phyloP scores from a whole-genome alignment of 768 basidiomycete genomes.

The Russula sp. region DNA sequence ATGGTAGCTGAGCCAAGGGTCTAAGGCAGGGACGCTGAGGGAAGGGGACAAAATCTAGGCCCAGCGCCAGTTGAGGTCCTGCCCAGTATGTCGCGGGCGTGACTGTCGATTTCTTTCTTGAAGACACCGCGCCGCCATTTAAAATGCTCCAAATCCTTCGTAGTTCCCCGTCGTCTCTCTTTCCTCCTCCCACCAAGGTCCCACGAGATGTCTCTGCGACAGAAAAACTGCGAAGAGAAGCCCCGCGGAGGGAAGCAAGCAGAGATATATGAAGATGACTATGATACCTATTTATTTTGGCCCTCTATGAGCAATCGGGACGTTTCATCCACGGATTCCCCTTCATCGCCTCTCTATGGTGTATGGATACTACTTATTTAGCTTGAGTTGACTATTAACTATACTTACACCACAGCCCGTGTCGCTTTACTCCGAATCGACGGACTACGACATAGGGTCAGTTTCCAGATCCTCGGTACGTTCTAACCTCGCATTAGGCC shows the following conservation, averaged over 20 bases:
- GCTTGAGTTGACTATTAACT: not conserved
- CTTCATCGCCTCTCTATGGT: conserved; percentile 4
- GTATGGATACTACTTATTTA: not conserved
- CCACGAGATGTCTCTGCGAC: not conserved
- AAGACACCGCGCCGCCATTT: conserved; percentile 14
- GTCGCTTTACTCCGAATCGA: conserved; percentile 2
- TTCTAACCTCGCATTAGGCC: not conserved
- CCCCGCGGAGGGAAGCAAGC: not conserved
- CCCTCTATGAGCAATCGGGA: not conserved
- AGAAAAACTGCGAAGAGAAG: not conserved
- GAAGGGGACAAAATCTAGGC: not conserved
- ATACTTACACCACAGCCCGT: not conserved
- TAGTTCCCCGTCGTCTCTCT: conserved; percentile 3
- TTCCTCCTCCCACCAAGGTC: not conserved
- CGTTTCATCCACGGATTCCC: not conserved
- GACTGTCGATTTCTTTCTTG: not conserved
- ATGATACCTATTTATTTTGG: conserved; percentile 7
- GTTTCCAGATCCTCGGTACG: conserved; percentile 1
- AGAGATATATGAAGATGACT: conserved; percentile 2
- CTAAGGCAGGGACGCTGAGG: not conserved
- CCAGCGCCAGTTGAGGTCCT: conserved; percentile 4
- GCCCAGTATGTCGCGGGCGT: not conserved
- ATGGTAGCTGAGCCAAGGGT: not conserved
- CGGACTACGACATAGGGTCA: not conserved
- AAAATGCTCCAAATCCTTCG: conserved; percentile 3